Conservation (phyloP, 495 filamentous ascomycete genomes). For the Annulohypoxylon maeteangense region DNA sequence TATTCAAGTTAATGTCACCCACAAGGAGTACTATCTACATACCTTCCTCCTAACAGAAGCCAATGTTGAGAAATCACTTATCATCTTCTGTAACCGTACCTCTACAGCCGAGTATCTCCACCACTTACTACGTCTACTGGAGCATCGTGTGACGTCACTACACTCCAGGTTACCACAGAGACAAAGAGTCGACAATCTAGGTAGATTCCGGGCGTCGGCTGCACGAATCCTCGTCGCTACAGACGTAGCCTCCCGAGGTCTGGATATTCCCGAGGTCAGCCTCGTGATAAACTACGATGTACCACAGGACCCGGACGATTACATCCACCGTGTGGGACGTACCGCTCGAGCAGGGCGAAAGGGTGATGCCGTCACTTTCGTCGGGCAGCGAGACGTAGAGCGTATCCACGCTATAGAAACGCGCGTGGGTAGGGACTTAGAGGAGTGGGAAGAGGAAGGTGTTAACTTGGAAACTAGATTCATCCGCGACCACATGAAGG, state of each 20-base stretch:
- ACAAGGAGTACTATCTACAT: constrained; percentile 94
- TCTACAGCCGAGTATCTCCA: constrained; percentile 87
- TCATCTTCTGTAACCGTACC: constrained; percentile 96
- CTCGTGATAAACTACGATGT: constrained; percentile 96
- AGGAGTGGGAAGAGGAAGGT: constrained; percentile 83
- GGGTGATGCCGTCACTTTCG: constrained; percentile 85
- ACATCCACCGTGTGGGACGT: constrained; percentile 94
- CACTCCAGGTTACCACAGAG: constrained; percentile 87
- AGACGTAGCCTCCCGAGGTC: constrained; percentile 93
- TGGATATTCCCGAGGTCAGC: constrained; percentile 93
- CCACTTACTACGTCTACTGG: constrained; percentile 82
- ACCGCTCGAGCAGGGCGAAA: constrained; percentile 89
- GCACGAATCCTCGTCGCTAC: constrained; percentile 93
- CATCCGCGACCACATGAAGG: constrained; percentile 81
- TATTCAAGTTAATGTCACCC: constrained; percentile 85
- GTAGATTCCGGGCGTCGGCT: constrained; percentile 88
- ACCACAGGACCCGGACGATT: constrained; percentile 94
- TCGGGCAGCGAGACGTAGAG: constrained; percentile 91
- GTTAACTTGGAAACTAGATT: constrained; percentile 91
- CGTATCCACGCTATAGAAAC: constrained; percentile 88
- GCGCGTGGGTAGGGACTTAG: constrained; percentile 78
- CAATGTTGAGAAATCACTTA: constrained; percentile 77
- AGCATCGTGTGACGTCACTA: constrained; percentile 88
- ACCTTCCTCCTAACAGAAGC: constrained; percentile 81
- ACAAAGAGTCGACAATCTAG: constrained; percentile 85